Evolutionary conservation across 2,329 filamentous ascomycete species (phyloP).

Genomic region (Grosmannia penicillata): DNA sequence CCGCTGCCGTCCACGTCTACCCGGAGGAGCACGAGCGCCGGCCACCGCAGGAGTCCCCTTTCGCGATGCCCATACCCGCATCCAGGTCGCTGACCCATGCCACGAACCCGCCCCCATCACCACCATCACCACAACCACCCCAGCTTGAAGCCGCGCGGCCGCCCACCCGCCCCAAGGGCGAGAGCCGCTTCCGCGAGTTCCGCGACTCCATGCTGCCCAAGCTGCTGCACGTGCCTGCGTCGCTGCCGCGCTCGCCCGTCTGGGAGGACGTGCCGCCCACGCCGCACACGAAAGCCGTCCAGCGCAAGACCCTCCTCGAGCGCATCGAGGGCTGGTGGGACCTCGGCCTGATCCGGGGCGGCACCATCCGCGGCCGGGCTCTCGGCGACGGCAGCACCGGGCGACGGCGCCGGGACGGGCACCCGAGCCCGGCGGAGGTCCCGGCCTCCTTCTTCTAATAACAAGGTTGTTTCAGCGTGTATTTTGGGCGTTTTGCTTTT

Average conservation of each 20-base stretch:
- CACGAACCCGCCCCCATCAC: not conserved
- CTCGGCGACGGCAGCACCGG: not conserved
- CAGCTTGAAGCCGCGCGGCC: not conserved
- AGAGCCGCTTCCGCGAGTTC: slow-evolving; percentile 5
- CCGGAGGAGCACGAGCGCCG: not conserved
- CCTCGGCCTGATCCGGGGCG: slow-evolving; percentile 24
- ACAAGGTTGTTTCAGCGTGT: no score
- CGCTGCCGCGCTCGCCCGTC: slow-evolving; percentile 7
- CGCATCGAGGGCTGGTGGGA: slow-evolving; percentile 41
- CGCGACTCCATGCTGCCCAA: slow-evolving; percentile 7
- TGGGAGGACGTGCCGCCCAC: slow-evolving; percentile 2
- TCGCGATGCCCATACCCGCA: slow-evolving; percentile 9
- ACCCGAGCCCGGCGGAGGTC: not conserved
- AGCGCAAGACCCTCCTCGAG: slow-evolving; percentile 31
- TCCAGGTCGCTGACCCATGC: slow-evolving; percentile 3
- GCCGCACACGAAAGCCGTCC: slow-evolving; percentile 8
- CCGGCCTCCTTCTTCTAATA: slow-evolving; percentile 4
- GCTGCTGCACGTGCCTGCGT: no score
- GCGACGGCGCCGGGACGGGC: not conserved
- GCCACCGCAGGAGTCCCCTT: slow-evolving; percentile 4
- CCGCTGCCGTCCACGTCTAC: no score
- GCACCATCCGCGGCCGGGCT: slow-evolving; percentile 23
- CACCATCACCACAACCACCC: not conserved
- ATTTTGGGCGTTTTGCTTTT: no score
- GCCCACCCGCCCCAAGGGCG: not conserved